Evolutionary conservation across 495 filamentous ascomycete species (phyloP).

Genomic region (Talaromyces trachyspermus): DNA sequence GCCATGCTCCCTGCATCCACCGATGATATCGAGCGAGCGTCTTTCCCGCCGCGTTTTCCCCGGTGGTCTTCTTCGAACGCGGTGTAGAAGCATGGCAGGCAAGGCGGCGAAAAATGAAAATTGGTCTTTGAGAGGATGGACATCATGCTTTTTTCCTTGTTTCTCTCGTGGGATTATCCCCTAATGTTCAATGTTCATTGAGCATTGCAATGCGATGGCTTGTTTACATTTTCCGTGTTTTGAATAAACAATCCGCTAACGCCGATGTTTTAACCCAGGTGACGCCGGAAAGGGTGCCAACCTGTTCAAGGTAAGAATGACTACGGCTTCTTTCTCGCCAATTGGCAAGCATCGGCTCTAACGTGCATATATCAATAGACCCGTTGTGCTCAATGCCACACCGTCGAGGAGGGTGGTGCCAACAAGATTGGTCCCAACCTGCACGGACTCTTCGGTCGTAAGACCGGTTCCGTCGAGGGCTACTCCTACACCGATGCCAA

Average conservation of each 20-base stretch:
- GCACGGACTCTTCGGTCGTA: constrained; percentile 94
- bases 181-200: no score
- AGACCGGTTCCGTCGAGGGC: constrained; percentile 83
- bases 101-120: no score
- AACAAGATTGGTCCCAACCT: constrained; percentile 98
- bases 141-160: no score
- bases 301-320: constrained; percentile 76
- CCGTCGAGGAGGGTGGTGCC: constrained; percentile 72
- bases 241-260: background rate
- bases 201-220: background rate
- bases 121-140: no score
- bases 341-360: background rate
- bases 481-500: constrained; percentile 99
- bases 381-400: constrained; percentile 98
- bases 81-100: no score
- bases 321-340: background rate
- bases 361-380: constrained; percentile 44
- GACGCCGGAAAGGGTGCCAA: constrained; percentile 94
- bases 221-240: background rate
- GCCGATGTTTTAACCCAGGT: no score
- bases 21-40: no score
- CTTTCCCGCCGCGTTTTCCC: no score
- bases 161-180: no score
- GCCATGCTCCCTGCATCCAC: no score
- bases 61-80: no score